Evolutionary conservation across 2,329 filamentous ascomycete species (phyloP).

Genomic region (Fonsecaea multimorphosa): DNA sequence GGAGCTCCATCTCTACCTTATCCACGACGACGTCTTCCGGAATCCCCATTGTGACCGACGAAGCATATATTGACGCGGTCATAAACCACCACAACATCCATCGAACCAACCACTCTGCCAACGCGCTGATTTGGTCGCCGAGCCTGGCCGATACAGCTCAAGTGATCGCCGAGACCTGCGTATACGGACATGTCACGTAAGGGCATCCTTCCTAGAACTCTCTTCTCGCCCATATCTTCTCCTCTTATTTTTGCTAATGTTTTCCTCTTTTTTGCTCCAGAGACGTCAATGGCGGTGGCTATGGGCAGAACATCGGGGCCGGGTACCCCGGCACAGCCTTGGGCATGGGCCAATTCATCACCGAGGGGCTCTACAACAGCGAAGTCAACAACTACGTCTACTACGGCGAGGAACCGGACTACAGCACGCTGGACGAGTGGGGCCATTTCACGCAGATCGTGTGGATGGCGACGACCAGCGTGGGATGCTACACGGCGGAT

Average conservation of each 20-base stretch:
- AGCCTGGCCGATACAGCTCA: conserved; percentile 68
- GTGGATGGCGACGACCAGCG: conserved; percentile 65
- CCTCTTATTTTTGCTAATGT: conserved; percentile 2
- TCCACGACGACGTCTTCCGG: conserved; percentile 15
- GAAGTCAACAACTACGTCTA: conserved; percentile 66
- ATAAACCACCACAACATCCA: conserved; percentile 83
- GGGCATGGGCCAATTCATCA: conserved; percentile 68
- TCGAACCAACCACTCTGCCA: conserved; percentile 78
- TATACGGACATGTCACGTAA: conserved; percentile 78
- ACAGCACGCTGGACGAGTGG: conserved; percentile 66
- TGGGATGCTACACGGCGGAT: conserved; percentile 56
- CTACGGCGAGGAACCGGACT: conserved; percentile 64
- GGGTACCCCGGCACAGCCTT: conserved; percentile 51
- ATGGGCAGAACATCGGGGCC: conserved; percentile 91
- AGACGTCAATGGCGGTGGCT: conserved; percentile 65
- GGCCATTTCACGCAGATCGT: conserved; percentile 79
- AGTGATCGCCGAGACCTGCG: conserved; percentile 68
- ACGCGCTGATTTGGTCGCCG: conserved; percentile 68
- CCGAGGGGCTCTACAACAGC: conserved; percentile 85
- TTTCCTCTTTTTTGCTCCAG: conserved; percentile 24
- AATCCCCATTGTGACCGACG: conserved; percentile 26
- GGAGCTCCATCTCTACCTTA: not conserved
- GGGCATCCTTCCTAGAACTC: conserved; percentile 56
- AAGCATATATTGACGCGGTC: conserved; percentile 38
- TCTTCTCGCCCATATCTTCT: not conserved